Percentiles rank a stretch among this genome's conserved stretches.
These are phyloP conservation scores for Asterophora parasitica DNA, from an alignment of 768 basidiomycete species.

Conservation along the genomic window DNA sequence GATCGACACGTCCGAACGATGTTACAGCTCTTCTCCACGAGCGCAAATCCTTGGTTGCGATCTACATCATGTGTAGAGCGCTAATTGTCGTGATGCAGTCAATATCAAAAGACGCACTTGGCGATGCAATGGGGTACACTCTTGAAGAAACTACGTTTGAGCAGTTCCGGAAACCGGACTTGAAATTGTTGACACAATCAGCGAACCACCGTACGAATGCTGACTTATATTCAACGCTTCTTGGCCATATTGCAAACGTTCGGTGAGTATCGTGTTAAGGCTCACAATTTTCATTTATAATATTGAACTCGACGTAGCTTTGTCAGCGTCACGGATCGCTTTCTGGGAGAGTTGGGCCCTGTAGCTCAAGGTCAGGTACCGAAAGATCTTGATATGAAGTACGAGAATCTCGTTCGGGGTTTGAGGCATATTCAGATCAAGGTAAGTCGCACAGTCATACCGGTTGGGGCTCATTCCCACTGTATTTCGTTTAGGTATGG, in stretches of 20 bases:
- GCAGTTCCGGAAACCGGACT: slow-evolving; percentile 69
- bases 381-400: slow-evolving; percentile 77
- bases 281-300: background rate
- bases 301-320: slow-evolving; percentile 46
- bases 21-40: slow-evolving; percentile 53
- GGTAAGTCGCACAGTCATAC: slow-evolving; percentile 30
- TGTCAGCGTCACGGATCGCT: slow-evolving; percentile 88
- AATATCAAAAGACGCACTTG: slow-evolving; percentile 71
- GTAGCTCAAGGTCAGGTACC: slow-evolving; percentile 70
- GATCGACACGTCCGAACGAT: slow-evolving; percentile 39
- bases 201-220: slow-evolving; percentile 78
- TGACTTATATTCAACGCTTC: slow-evolving; percentile 76
- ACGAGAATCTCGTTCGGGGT: slow-evolving; percentile 81
- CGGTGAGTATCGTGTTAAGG: slow-evolving; percentile 44
- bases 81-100: slow-evolving; percentile 72
- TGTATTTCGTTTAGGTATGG: slow-evolving; percentile 61
- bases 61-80: slow-evolving; percentile 87
- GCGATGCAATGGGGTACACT: slow-evolving; percentile 70
- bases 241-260: slow-evolving; percentile 78
- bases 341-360: slow-evolving; percentile 73
- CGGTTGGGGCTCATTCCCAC: background rate
- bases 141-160: slow-evolving; percentile 90
- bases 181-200: slow-evolving; percentile 60
- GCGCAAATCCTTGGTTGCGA: slow-evolving; percentile 75
- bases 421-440: slow-evolving; percentile 81